A percentile compares a stretch with the other conserved stretches of the same genome.
These are phyloP conservation scores for Aureobasidium leucospermi DNA, from an alignment of 2,329 filamentous ascomycete genomes.

Conservation along the genomic window DNA sequence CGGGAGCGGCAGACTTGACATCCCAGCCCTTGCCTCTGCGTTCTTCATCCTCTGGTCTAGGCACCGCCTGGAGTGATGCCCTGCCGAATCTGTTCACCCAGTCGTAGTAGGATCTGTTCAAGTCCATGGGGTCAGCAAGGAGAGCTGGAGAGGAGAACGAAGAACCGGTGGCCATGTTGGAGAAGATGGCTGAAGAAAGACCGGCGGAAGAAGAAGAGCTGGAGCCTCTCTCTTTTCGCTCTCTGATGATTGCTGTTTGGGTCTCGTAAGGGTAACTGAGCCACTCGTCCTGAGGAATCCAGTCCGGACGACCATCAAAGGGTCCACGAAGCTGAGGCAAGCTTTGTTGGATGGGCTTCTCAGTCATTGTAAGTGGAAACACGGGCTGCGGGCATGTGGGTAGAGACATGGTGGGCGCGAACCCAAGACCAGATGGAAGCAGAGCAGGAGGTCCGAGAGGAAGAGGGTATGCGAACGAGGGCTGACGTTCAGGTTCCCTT, in stretches of 20 bases:
- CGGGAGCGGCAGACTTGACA: conserved; percentile 16
- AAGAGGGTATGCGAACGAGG: not conserved
- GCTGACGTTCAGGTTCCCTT: not conserved
- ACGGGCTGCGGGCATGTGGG: not conserved
- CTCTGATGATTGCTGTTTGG: not conserved
- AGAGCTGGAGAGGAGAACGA: not conserved
- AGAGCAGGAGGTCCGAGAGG: not conserved
- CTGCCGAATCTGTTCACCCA: conserved; percentile 5
- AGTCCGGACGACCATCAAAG: not conserved
- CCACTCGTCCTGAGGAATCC: not conserved
- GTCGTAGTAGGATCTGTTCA: not conserved
- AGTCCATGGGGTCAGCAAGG: not conserved
- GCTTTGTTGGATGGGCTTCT: not conserved
- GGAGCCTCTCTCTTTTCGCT: conserved; percentile 1
- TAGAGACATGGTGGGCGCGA: not conserved
- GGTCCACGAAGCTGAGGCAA: not conserved
- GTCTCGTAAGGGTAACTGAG: not conserved
- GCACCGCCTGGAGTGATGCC: conserved; percentile 1
- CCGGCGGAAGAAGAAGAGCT: not conserved
- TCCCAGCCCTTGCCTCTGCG: conserved; percentile 13
- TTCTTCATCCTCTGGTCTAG: not conserved
- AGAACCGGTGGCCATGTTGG: not conserved
- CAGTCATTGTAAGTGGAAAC: not conserved
- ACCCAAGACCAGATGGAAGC: not conserved
- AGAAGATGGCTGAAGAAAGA: not conserved